Base-by-base conservation (phyloP, 1,139 yeast species). In the Candida albicans region DNA sequence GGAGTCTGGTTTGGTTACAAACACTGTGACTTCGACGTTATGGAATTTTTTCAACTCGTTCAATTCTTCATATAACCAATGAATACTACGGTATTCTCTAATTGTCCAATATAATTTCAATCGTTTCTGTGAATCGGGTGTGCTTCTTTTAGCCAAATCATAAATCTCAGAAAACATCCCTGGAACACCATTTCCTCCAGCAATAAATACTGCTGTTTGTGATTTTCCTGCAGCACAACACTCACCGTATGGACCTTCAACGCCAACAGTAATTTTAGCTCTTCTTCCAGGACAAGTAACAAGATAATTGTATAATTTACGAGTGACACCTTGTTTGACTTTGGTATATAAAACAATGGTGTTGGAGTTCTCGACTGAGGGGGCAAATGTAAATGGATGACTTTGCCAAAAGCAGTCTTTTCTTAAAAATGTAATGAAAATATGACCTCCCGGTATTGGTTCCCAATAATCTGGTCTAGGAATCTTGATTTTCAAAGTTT, bases 341-440 rank as follows among this genome's bases (percentile, higher is more conserved):
- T 65, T 66, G 40, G 60, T 57, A 47, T 61, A 64, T 24, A 66
- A 54, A 3, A 53, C 51, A 25, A 70, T 58, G 9, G 54, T 50
- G 33, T 58, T 50, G 11, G 55, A 53, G 12, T 42, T 29, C 30
- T 40, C 42, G 8, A 63, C 58, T 42, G 68, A 54, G 36, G 63
- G 59, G 33, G 57, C 51, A 45, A 61, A 62, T 3, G 89, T 81
- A 55, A 84, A 84, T 0, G 91, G 91, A 58, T 84, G 91, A 0
- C 86, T 77, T 56, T 84, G 89, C 81, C 81, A 86, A 50, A 84
- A 84, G 42, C 78, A 76, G 50, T 73, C 58, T 35, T 81, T 72
- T 35, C 71, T 63, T 38, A 78, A 59, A 44, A 82, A 75, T 57
- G 83, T 82, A 39, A 84, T 63, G 53, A 72, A 84, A 0, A 80